Conservation (phyloP, 169 alveolate genomes). For the Eimeria maxima region DNA sequence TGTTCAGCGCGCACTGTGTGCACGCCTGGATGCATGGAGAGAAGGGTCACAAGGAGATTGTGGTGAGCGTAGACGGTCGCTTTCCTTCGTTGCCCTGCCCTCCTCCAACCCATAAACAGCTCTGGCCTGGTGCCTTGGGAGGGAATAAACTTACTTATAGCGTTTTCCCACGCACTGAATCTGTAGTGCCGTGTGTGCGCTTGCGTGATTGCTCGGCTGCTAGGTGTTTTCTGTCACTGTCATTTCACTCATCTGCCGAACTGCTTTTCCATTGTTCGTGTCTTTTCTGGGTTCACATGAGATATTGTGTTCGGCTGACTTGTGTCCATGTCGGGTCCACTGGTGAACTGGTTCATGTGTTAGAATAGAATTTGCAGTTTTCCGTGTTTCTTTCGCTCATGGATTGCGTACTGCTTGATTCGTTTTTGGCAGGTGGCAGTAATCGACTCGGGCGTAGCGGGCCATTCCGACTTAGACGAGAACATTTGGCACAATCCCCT, state of each 20-base stretch:
- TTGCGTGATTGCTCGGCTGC: not conserved
- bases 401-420: not conserved
- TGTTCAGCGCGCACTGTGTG: slow-evolving; percentile 6
- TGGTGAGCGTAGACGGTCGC: not conserved
- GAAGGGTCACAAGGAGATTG: slow-evolving; percentile 49
- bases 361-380: not conserved
- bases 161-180: not conserved
- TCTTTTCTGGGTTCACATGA: not conserved
- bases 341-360: not conserved
- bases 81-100: not conserved
- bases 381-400: not conserved
- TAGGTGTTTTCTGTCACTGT: not conserved
- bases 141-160: not conserved
- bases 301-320: not conserved
- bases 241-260: not conserved
- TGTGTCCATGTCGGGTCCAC: not conserved
- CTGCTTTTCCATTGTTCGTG: not conserved
- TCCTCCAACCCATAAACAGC: not conserved
- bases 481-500: slow-evolving; percentile 51
- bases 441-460: slow-evolving; percentile 54
- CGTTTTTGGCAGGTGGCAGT: slow-evolving; percentile 64
- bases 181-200: not conserved
- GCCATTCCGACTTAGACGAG: slow-evolving; percentile 34
- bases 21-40: slow-evolving; percentile 80
- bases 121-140: too few relatives aligned